phyloP scores from a whole-genome alignment of 495 filamentous ascomycete species.

The Daldinia loculata region DNA sequence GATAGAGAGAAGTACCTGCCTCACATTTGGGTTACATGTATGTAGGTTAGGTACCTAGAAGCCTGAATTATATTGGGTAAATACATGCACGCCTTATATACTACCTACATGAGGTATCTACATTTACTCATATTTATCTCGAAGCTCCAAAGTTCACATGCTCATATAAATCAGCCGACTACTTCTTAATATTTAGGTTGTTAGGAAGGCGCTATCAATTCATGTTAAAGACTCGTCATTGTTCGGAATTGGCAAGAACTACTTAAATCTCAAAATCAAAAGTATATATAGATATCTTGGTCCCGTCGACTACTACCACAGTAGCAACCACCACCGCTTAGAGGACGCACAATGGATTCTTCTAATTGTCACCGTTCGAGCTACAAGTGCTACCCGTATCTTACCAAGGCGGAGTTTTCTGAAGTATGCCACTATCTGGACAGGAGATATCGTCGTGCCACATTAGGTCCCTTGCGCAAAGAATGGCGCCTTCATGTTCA shows the following conservation, averaged over 20 bases:
- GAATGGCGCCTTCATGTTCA: slow-evolving; percentile 53
- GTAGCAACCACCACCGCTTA: not conserved
- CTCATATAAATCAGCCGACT: not conserved
- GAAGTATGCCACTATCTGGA: slow-evolving; percentile 67
- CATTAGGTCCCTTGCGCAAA: slow-evolving; percentile 56
- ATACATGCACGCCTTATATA: not conserved
- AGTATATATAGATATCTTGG: not conserved
- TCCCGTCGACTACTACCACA: not conserved
- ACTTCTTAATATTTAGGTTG: not conserved
- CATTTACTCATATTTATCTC: not conserved
- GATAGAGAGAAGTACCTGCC: not conserved
- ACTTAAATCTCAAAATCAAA: not conserved
- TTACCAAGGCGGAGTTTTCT: slow-evolving; percentile 67
- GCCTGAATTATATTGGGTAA: not conserved
- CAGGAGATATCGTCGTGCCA: slow-evolving; percentile 60
- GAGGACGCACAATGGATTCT: slow-evolving; percentile 10
- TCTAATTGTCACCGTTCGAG: slow-evolving; percentile 28
- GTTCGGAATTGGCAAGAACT: not conserved
- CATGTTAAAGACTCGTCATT: not conserved
- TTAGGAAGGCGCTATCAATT: not conserved
- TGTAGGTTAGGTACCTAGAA: slow-evolving; percentile 1
- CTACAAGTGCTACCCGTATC: slow-evolving; percentile 61
- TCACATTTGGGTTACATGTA: not conserved
- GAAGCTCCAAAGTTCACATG: not conserved
- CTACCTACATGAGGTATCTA: not conserved